Evolutionary conservation across 2,329 filamentous ascomycete species (phyloP), one percentile per base, ranked within the genome.

Genomic region (Neonectria punicea): DNA sequence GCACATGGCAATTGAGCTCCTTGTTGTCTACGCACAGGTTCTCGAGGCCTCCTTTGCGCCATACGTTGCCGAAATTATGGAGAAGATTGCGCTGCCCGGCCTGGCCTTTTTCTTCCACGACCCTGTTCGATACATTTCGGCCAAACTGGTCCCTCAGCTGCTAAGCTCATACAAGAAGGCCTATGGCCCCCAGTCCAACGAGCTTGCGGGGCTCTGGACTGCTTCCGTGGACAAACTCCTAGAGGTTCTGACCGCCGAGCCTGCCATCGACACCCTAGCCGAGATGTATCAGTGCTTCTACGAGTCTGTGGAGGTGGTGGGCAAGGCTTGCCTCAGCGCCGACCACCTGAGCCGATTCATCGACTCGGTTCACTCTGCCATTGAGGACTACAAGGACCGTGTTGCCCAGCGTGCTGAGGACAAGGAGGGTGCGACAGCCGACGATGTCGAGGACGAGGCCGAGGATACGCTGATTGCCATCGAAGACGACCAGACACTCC

Each of bases 241-340:
- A 11, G 96, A 98, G 79, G 94, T 98, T 2, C 86, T 99, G 43
- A 93, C 91, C 67, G 94, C 94, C 0, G 96, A 99, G 82, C 95
- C 96, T 20, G 94, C 94, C 1, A 94, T 99, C 64, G 96, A 99
- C 74, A 97, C 96, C 0, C 87, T 99, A 51, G 95, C 96, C 2
- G 96, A 98, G 81, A 98, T 99, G 93, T 99, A 98, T 81, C 95
- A 98, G 80, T 99, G 96, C 84, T 99, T 99, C 84, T 99, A 99
- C 79, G 96, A 99, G 80, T 97, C 93, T 28, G 90, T 99, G 8
- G 95, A 98, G 81, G 94, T 98, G 22, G 89, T 97, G 70, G 95
- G 95, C 65, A 93, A 93, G 80, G 90, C 92, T 73, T 95, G 91
- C 76, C 86, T 99, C 51, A 93, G 86, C 6, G 84, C 86, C 43